Conservation (phyloP, 2,329 filamentous ascomycete genomes). For the Periconia digitata region DNA sequence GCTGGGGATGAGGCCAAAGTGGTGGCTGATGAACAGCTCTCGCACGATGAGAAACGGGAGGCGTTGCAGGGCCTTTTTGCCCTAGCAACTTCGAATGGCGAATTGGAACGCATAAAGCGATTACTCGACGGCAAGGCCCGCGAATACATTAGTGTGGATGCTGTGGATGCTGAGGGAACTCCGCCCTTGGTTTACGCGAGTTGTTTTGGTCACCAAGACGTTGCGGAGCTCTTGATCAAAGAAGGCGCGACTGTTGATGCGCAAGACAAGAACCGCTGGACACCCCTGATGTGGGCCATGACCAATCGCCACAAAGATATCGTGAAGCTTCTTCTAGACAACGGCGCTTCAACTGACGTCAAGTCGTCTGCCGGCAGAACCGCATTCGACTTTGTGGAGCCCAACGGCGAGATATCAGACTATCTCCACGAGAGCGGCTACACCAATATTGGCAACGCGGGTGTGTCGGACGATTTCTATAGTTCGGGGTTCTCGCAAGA, state of each 20-base stretch:
- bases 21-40: conserved; percentile 70
- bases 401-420: conserved; percentile 93
- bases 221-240: conserved; percentile 80
- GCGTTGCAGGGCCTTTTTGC: conserved; percentile 85
- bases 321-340: conserved; percentile 87
- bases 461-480: conserved; percentile 88
- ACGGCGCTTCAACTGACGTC: conserved; percentile 91
- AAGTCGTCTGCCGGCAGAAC: conserved; percentile 93
- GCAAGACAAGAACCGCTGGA: conserved; percentile 97
- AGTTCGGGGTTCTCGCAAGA: conserved; percentile 89
- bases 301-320: conserved; percentile 97
- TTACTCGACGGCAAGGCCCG: conserved; percentile 75
- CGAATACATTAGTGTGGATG: conserved; percentile 79
- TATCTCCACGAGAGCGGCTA: conserved; percentile 96
- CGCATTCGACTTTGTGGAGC: conserved; percentile 92
- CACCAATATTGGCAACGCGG: conserved; percentile 72
- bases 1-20: conserved; percentile 77
- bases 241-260: conserved; percentile 87
- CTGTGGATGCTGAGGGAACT: conserved; percentile 89
- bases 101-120: conserved; percentile 76
- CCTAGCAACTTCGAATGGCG: conserved; percentile 96
- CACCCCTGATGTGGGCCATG: conserved; percentile 99
- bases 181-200: conserved; percentile 97
- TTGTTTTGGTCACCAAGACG: conserved; percentile 93
- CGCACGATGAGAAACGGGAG: conserved; percentile 75